A percentile compares a stretch with the other conserved stretches of the same genome.
These are phyloP conservation scores for Debaryomycetaceae sp. DNA, from an alignment of 1,139 yeast genomes.

Conservation along the genomic window DNA sequence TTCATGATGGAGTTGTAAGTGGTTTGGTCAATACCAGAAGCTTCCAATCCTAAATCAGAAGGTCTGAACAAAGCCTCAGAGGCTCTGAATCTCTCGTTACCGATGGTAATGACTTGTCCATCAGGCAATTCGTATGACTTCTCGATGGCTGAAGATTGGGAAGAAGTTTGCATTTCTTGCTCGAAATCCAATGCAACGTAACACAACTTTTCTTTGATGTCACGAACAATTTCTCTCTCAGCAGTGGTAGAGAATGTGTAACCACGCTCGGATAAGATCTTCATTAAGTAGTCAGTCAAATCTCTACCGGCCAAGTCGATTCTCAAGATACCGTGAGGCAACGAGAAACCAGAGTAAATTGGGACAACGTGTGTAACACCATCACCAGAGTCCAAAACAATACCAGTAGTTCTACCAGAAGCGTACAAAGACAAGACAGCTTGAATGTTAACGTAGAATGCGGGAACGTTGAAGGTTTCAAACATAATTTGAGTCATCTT, in stretches of 20 bases:
- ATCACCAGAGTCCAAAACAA: conserved; percentile 98
- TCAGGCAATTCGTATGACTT: conserved; percentile 99
- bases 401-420: conserved; percentile 99
- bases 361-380: conserved; percentile 99
- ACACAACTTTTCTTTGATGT: conserved; percentile 98
- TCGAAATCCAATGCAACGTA: conserved; percentile 95
- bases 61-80: conserved; percentile 99
- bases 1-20: conserved; percentile 98
- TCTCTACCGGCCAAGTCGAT: conserved; percentile 99
- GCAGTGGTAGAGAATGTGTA: conserved; percentile 98
- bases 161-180: conserved; percentile 98
- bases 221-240: conserved; percentile 99
- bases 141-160: conserved; percentile 97
- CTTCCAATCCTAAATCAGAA: conserved; percentile 93
- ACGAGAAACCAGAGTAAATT: conserved; percentile 98
- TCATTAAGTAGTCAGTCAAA: conserved; percentile 97
- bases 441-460: conserved; percentile 97
- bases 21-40: conserved; percentile 99
- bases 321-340: conserved; percentile 98
- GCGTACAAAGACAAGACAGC: conserved; percentile 98
- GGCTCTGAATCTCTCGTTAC: conserved; percentile 99
- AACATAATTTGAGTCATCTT: conserved; percentile 99
- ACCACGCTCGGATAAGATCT: conserved; percentile 98
- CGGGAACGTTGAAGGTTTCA: conserved; percentile 99
- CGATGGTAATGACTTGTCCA: conserved; percentile 98